Evolutionary conservation across 805 yeast genomes (phyloP).

Genomic region (Millerozyma miso): DNA sequence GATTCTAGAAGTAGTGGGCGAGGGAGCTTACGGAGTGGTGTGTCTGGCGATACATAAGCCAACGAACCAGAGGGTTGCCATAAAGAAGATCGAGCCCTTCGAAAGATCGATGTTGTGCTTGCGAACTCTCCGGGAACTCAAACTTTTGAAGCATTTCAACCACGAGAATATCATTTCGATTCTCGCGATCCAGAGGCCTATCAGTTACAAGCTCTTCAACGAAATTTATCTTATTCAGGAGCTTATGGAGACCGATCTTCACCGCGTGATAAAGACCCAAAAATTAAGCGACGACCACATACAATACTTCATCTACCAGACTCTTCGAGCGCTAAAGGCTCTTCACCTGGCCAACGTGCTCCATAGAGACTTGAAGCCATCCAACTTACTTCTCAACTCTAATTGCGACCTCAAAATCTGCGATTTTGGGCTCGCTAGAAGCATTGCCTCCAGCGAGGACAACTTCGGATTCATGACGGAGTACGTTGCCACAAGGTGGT

Average conservation of each 20-base stretch:
- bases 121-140: constrained; percentile 85
- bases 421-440: constrained; percentile 87
- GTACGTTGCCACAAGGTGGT: constrained; percentile 97
- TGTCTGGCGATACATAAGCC: constrained; percentile 87
- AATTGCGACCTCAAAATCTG: constrained; percentile 93
- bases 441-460: constrained; percentile 58
- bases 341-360: constrained; percentile 91
- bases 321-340: constrained; percentile 83
- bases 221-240: constrained; percentile 90
- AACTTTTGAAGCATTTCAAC: constrained; percentile 81
- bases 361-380: constrained; percentile 90
- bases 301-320: constrained; percentile 90
- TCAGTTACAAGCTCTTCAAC: constrained; percentile 65
- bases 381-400: constrained; percentile 78
- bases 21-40: constrained; percentile 95
- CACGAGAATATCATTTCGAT: constrained; percentile 92
- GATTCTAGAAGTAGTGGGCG: constrained; percentile 81
- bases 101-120: constrained; percentile 85
- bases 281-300: constrained; percentile 85
- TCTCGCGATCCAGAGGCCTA: constrained; percentile 84
- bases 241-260: constrained; percentile 83
- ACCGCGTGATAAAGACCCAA: constrained; percentile 78
- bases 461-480: constrained; percentile 87
- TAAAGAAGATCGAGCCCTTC: constrained; percentile 90
- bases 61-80: constrained; percentile 85